These are phyloP conservation scores for Linaria vulgaris DNA, from an alignment of 257 asterid genomes.

Conservation along the genomic window DNA sequence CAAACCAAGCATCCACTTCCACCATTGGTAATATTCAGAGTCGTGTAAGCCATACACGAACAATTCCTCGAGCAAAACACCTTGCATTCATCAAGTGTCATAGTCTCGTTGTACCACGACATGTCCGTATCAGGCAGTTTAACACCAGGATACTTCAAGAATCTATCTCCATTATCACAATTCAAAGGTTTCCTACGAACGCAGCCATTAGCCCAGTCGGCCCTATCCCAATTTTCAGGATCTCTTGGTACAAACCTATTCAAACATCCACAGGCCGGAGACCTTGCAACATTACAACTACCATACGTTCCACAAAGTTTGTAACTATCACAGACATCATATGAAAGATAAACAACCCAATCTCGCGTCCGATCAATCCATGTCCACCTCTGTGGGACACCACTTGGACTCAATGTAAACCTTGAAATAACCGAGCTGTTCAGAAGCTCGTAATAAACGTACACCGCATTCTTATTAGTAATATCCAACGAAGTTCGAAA, in stretches of 20 bases:
- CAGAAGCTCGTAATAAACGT: constrained; percentile 29
- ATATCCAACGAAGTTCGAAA: constrained; percentile 14
- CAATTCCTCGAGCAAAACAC: too few relatives aligned
- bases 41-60: too few relatives aligned
- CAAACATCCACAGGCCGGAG: constrained; percentile 37
- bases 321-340: constrained; percentile 34
- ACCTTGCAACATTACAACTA: constrained; percentile 17
- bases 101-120: too few relatives aligned
- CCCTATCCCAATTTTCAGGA: too few relatives aligned
- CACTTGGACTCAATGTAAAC: constrained; percentile 18
- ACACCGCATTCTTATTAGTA: constrained; percentile 20
- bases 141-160: too few relatives aligned
- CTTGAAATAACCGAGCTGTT: constrained; percentile 28
- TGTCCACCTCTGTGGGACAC: constrained; percentile 28
- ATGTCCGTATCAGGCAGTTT: too few relatives aligned
- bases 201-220: too few relatives aligned
- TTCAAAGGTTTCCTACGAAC: too few relatives aligned
- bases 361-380: constrained; percentile 26
- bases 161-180: too few relatives aligned
- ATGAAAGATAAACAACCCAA: constrained; percentile 32
- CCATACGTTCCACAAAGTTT: constrained; percentile 30
- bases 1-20: too few relatives aligned
- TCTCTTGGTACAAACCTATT: constrained; percentile 24
- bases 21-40: too few relatives aligned
- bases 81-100: too few relatives aligned